Percentiles rank a stretch among this genome's conserved stretches.
Evolutionary conservation across 208 protist genomes (phyloP).

Genomic region (Acanthamoeba quina): DNA sequence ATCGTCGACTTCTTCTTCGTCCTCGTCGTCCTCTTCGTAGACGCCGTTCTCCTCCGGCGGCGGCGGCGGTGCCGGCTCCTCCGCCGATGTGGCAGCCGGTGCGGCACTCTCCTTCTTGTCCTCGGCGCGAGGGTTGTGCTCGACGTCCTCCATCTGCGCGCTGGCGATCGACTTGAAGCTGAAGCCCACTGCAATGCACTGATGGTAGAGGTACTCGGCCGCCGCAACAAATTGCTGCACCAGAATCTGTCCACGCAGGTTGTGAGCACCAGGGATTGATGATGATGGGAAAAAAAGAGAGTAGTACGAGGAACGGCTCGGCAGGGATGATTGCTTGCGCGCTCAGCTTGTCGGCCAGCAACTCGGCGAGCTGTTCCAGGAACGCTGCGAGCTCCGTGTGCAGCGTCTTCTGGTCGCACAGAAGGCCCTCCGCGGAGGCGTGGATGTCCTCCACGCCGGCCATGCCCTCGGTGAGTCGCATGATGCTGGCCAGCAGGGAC

Average conservation of each 20-base stretch:
- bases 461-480: slow-evolving; percentile 10
- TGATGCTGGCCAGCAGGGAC: slow-evolving; percentile 2
- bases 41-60: background rate
- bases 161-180: slow-evolving; percentile 1
- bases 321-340: background rate
- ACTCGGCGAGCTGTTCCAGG: background rate
- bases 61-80: background rate
- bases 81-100: too few species aligned
- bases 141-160: slow-evolving; percentile 13
- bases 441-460: slow-evolving; percentile 6
- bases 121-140: background rate
- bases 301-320: background rate
- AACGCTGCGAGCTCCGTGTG: background rate
- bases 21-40: background rate
- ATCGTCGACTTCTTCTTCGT: background rate
- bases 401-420: background rate
- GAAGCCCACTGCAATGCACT: background rate
- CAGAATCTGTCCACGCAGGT: background rate
- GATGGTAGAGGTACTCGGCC: background rate
- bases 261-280: background rate
- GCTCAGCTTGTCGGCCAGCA: slow-evolving; percentile 9
- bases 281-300: too few species aligned
- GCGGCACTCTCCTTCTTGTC: background rate
- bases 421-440: background rate
- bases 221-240: background rate